Base-by-base conservation (phyloP, 1,284 basidiomycete species). In the Exobasidium rhododendri region DNA sequence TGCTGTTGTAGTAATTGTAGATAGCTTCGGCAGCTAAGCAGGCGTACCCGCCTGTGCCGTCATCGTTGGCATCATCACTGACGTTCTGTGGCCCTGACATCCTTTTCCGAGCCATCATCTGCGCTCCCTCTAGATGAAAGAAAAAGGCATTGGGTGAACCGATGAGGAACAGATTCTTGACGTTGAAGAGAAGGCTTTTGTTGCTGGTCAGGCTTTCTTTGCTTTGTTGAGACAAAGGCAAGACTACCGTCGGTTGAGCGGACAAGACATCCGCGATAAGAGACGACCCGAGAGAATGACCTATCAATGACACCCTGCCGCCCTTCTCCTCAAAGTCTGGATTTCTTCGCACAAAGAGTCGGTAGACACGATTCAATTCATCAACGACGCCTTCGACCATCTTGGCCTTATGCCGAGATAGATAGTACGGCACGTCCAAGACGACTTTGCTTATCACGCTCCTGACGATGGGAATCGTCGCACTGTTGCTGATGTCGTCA, bases 401-500 rank as follows among this genome's bases (percentile, higher is more conserved):
- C 44, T 64, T 71, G 20, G 61, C 61, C 50, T 74, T 74, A 62
- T 80, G 78, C 14, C 67, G 65, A 24, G 57, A 59, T 2, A 68
- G 71, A 57, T 80, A 80, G 59, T 77, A 74, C 2, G 78, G 77
- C 0, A 80, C 73, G 56, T 80, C 79, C 35, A 80, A 66, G 3
- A 77, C 75, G n/a, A 49, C 69, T 5, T 75, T 74, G 11, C 64
- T 65, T 11, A 80, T 74, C 24, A 80, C 62, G 32, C 72, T 69
- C 3, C 79, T 66, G 0, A 80, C 66, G 40, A 80, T 70, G 13
- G 77, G 79, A 22, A 77, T 77, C 4, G 53, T 45, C 14, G 55
- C 63, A 35, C 56, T 49, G 14, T 62, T 61, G 20, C 40, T 65
- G 32, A 67, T 56, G 22, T 67, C 65, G 13, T n/a, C 24, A 14